These are phyloP conservation scores for Pestalotiopsis sp. DNA, from an alignment of 2,329 filamentous ascomycete genomes.

Conservation along the genomic window DNA sequence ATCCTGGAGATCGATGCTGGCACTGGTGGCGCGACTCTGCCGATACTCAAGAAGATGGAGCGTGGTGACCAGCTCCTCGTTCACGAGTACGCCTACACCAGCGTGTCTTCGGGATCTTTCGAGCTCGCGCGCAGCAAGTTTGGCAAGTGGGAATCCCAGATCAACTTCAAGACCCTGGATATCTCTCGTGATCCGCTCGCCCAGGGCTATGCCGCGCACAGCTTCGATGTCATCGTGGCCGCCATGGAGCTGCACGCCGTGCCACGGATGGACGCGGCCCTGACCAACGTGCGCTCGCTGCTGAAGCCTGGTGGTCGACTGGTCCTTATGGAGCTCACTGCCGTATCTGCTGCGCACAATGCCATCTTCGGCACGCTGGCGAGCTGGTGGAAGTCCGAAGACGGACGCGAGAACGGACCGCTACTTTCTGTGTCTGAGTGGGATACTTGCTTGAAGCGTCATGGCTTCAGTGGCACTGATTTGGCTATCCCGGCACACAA, in stretches of 20 bases:
- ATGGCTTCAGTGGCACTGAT: slow-evolving; percentile 14
- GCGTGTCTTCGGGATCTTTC: background rate
- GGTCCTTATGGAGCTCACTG: slow-evolving; percentile 15
- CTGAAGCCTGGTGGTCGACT: slow-evolving; percentile 22
- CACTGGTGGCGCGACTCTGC: slow-evolving; percentile 22
- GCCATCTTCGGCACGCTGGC: slow-evolving; percentile 13
- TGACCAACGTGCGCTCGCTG: slow-evolving; percentile 20
- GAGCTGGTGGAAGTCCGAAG: slow-evolving; percentile 15
- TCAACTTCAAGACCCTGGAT: slow-evolving; percentile 12
- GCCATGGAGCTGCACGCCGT: slow-evolving; percentile 20
- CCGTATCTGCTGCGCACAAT: slow-evolving; percentile 3
- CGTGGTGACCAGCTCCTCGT: slow-evolving; percentile 7
- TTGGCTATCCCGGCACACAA: slow-evolving; percentile 14
- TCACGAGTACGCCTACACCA: slow-evolving; percentile 9
- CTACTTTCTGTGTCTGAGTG: slow-evolving; percentile 10
- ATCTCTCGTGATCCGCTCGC: slow-evolving; percentile 14
- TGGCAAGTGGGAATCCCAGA: background rate
- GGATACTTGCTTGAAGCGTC: slow-evolving; percentile 9
- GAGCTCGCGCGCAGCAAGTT: slow-evolving; percentile 14
- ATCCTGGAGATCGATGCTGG: slow-evolving; percentile 20
- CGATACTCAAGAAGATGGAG: slow-evolving; percentile 13
- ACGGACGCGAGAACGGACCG: slow-evolving; percentile 12
- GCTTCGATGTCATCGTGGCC: slow-evolving; percentile 17
- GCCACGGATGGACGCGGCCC: slow-evolving; percentile 16
- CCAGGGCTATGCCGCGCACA: slow-evolving; percentile 13